Conservation (phyloP, 768 basidiomycete species). For the Fistulinella prunicolor region DNA sequence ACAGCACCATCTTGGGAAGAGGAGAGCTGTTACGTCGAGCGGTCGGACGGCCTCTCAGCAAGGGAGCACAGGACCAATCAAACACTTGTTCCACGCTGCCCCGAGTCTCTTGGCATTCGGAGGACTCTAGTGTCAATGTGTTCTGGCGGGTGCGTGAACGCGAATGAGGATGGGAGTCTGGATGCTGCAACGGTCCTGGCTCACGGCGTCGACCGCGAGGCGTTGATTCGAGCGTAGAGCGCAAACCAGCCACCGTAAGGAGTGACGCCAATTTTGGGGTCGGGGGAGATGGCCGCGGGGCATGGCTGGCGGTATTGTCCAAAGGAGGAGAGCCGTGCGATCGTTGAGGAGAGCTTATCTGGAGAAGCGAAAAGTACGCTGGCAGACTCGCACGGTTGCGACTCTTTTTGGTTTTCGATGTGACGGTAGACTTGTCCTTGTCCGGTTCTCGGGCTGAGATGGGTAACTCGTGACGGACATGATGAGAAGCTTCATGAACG, state of each 20-base stretch:
- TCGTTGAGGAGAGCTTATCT: slow-evolving; percentile 46
- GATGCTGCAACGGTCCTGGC: slow-evolving; percentile 32
- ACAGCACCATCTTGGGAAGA: slow-evolving; percentile 45
- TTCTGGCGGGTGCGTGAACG: slow-evolving; percentile 35
- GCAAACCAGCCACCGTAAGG: slow-evolving; percentile 33
- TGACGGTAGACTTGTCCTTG: slow-evolving; percentile 28
- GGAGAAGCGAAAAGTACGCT: slow-evolving; percentile 71
- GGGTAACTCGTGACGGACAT: slow-evolving; percentile 31
- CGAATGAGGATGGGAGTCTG: slow-evolving; percentile 42
- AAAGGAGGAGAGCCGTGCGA: slow-evolving; percentile 41
- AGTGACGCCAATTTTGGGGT: slow-evolving; percentile 50
- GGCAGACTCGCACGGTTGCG: slow-evolving; percentile 74
- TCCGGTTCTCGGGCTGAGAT: slow-evolving; percentile 26
- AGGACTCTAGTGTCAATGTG: slow-evolving; percentile 8
- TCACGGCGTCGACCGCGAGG: slow-evolving; percentile 54
- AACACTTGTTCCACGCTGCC: slow-evolving; percentile 44
- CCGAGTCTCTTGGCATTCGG: slow-evolving; percentile 23
- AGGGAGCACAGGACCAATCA: slow-evolving; percentile 45
- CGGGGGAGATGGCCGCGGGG: slow-evolving; percentile 52
- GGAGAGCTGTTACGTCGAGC: slow-evolving; percentile 58
- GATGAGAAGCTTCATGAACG: slow-evolving; percentile 34
- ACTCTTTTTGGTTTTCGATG: slow-evolving; percentile 44
- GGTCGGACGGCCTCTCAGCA: slow-evolving; percentile 43
- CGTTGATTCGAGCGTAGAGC: slow-evolving; percentile 40
- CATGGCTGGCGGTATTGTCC: slow-evolving; percentile 37